These are phyloP conservation scores for Alternaria sp. DNA, from an alignment of 2,329 filamentous ascomycete genomes.

Conservation along the genomic window DNA sequence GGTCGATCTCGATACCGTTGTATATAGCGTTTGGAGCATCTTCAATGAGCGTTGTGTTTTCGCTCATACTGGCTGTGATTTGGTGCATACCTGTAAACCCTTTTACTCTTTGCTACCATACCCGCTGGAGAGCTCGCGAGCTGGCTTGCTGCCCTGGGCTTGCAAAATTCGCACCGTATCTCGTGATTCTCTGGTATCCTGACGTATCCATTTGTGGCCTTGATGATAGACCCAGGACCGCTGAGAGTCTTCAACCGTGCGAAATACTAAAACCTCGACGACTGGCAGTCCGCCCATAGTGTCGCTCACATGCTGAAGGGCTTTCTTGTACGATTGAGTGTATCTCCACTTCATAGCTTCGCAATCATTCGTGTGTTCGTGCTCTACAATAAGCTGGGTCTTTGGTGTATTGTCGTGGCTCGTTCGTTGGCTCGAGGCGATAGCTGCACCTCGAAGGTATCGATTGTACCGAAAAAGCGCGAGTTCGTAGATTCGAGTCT, in stretches of 20 bases:
- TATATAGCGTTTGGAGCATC: neutral
- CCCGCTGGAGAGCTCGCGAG: too few species aligned
- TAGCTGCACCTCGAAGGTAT: neutral
- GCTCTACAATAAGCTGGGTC: neutral
- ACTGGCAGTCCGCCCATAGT: neutral
- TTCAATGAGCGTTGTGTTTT: too few species aligned
- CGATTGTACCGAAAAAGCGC: too few species aligned
- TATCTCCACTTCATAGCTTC: neutral
- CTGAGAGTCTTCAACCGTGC: neutral
- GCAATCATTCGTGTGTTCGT: neutral
- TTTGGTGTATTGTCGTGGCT: neutral
- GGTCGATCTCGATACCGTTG: neutral
- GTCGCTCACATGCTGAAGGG: neutral
- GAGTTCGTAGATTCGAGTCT: neutral
- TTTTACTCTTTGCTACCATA: neutral
- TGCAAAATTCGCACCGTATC: neutral
- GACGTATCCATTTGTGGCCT: too few species aligned
- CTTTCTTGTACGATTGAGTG: accelerated
- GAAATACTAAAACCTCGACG: neutral
- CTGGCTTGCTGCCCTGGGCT: accelerated
- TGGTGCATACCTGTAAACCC: neutral
- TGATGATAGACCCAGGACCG: neutral
- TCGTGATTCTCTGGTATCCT: neutral
- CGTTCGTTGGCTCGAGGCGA: neutral
- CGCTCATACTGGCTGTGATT: neutral